Evolutionary conservation across 768 basidiomycete species (phyloP).

Genomic region (Kwoniella dejecticola): DNA sequence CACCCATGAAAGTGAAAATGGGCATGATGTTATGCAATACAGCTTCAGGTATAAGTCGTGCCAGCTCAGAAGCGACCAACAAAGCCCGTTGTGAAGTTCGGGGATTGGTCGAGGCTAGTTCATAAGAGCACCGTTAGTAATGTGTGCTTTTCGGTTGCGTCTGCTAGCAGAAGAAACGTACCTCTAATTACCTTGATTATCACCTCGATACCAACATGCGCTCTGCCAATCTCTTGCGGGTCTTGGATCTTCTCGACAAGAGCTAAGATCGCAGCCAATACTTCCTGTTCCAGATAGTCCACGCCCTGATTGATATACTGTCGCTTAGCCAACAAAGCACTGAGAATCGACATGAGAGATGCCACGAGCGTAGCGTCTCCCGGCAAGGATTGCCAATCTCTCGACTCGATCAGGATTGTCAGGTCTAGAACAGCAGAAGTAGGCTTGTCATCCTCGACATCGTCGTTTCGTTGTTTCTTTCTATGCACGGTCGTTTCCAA

Average conservation of each 20-base stretch:
- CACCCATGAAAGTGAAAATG: conserved; percentile 98
- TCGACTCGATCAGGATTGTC: conserved; percentile 63
- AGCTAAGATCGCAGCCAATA: conserved; percentile 70
- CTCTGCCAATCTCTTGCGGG: conserved; percentile 53
- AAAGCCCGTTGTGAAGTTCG: conserved; percentile 93
- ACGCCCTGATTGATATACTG: conserved; percentile 64
- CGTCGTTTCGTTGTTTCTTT: conserved; percentile 62
- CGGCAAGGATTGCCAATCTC: conserved; percentile 67
- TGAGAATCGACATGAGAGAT: conserved; percentile 71
- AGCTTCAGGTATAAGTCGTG: conserved; percentile 81
- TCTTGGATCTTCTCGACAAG: conserved; percentile 51
- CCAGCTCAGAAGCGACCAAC: conserved; percentile 79
- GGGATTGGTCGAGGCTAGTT: conserved; percentile 78
- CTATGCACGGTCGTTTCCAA: conserved; percentile 30
- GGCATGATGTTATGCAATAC: conserved; percentile 96
- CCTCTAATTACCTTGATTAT: conserved; percentile 84
- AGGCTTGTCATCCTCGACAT: conserved; percentile 19
- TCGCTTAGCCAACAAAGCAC: conserved; percentile 63
- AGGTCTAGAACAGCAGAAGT: conserved; percentile 36
- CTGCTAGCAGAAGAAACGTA: conserved; percentile 50
- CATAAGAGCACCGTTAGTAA: not conserved
- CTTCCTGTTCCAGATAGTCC: conserved; percentile 75
- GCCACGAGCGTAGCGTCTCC: conserved; percentile 73
- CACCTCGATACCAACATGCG: conserved; percentile 71
- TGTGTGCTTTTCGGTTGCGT: not conserved